These are phyloP conservation scores for Suaeda aralocaspica DNA, from an alignment of 148 eudicot genomes.

Conservation along the genomic window DNA sequence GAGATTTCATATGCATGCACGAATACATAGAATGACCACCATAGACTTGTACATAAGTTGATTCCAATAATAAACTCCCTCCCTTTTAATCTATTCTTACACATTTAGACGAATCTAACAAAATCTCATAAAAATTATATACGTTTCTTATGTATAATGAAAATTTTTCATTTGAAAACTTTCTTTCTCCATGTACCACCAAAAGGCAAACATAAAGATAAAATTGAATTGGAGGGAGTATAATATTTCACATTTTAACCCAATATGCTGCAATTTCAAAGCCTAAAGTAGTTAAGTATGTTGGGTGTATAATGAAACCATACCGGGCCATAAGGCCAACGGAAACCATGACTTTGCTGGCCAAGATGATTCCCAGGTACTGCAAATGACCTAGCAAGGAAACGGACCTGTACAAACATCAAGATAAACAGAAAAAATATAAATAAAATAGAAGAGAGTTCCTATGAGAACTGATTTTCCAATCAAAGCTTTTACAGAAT, in stretches of 20 bases:
- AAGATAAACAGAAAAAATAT: slow-evolving; percentile 8
- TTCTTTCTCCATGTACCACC: too few relatives aligned
- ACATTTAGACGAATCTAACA: too few relatives aligned
- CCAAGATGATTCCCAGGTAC: slow-evolving; percentile 99
- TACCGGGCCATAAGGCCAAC: slow-evolving; percentile 99
- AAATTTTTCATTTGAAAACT: too few relatives aligned
- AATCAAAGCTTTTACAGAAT: background rate
- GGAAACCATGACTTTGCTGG: slow-evolving; percentile 98
- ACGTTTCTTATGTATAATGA: too few relatives aligned
- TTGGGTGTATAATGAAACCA: slow-evolving; percentile 22
- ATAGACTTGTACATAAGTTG: too few relatives aligned
- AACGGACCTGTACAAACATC: slow-evolving; percentile 69
- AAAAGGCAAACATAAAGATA: too few relatives aligned
- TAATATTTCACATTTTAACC: too few relatives aligned
- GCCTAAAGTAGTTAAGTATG: background rate
- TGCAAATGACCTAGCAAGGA: slow-evolving; percentile 92
- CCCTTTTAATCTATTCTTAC: too few relatives aligned
- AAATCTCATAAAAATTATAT: too few relatives aligned
- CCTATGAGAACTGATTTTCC: background rate
- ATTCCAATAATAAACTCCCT: background rate
- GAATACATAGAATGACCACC: background rate
- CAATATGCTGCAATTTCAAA: background rate
- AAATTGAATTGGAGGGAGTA: too few relatives aligned
- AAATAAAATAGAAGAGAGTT: background rate
- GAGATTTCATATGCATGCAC: too few relatives aligned